Percentiles rank a stretch among this genome's conserved stretches.
Conservation (phyloP, 2,329 filamentous ascomycete genomes). For the Botrytis galanthina region DNA sequence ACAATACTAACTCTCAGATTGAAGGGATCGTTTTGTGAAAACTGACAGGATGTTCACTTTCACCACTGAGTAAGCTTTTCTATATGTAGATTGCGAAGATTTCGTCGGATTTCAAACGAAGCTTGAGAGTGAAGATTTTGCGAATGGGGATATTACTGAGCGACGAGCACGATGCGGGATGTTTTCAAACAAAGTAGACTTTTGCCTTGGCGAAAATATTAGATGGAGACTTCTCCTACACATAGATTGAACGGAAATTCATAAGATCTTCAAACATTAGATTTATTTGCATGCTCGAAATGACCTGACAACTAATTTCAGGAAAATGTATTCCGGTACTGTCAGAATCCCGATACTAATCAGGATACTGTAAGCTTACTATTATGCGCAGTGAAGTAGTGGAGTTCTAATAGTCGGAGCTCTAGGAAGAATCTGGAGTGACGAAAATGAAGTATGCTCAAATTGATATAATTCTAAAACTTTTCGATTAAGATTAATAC, state of each 20-base stretch:
- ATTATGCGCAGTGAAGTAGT: background rate
- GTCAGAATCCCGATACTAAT: background rate
- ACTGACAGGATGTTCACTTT: background rate
- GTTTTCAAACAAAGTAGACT: background rate
- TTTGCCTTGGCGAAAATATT: background rate
- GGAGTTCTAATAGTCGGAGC: background rate
- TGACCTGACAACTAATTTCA: rapidly evolving
- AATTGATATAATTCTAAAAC: background rate
- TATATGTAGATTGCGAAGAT: background rate
- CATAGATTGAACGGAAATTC: rapidly evolving
- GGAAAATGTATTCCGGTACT: background rate
- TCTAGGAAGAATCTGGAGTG: background rate
- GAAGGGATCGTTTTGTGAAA: background rate
- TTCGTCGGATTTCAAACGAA: background rate
- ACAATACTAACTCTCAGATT: background rate
- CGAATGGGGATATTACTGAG: background rate
- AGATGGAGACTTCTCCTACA: background rate
- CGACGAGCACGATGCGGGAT: background rate
- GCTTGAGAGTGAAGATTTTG: background rate
- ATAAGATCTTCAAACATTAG: background rate
- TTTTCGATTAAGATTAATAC: background rate
- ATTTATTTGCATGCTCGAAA: background rate
- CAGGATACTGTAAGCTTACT: background rate
- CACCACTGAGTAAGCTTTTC: background rate
- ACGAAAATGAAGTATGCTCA: background rate